Evolutionary conservation across 805 yeast species (phyloP).

Genomic region (Kodamaea kaohsiungensis): DNA sequence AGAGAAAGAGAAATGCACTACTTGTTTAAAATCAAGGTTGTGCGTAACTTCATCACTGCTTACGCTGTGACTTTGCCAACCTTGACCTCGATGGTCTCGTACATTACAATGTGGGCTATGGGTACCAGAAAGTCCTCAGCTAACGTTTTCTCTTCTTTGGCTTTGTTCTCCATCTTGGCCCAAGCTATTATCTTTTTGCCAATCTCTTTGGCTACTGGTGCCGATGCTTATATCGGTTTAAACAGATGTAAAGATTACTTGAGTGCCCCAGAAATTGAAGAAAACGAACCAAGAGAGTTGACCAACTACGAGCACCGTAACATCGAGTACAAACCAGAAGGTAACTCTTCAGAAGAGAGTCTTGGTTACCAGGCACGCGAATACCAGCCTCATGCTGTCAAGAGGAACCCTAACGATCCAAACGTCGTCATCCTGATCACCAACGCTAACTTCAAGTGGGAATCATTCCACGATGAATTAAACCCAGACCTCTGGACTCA

Average conservation of each 20-base stretch:
- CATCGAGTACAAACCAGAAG: background rate
- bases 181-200: constrained; percentile 47
- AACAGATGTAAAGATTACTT: constrained; percentile 25
- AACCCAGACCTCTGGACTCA: constrained; percentile 27
- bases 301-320: background rate
- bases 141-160: constrained; percentile 43
- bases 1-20: constrained; percentile 42
- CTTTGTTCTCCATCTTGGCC: constrained; percentile 44
- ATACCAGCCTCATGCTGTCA: background rate
- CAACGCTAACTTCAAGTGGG: constrained; percentile 35
- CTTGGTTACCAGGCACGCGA: background rate
- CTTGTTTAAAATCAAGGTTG: constrained; percentile 41
- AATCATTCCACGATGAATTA: constrained; percentile 26
- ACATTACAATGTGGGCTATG: constrained; percentile 47
- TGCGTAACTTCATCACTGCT: constrained; percentile 44
- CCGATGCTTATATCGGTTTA: constrained; percentile 46
- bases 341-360: constrained; percentile 1
- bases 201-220: constrained; percentile 44
- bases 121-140: constrained; percentile 39
- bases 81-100: constrained; percentile 46
- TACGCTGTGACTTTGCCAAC: constrained; percentile 46
- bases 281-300: constrained; percentile 8
- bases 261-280: constrained; percentile 19
- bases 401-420: background rate
- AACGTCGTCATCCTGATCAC: constrained; percentile 23